Conservation (phyloP, 345 rosid species). For the Punica granatum region DNA sequence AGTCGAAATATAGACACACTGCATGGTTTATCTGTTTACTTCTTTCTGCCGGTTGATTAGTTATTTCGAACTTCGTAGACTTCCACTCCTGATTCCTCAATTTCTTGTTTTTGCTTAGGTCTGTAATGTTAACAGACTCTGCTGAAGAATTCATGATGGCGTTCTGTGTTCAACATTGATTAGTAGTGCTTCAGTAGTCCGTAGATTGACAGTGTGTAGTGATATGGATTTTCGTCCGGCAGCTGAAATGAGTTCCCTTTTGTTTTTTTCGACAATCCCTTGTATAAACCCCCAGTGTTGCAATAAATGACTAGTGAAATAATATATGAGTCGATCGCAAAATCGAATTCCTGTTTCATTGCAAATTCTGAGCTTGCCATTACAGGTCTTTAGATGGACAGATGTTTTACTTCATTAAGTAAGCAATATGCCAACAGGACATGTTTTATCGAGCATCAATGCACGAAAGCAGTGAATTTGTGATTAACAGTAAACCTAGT, state of each 20-base stretch:
- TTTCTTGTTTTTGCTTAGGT: background rate
- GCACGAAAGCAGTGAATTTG: background rate
- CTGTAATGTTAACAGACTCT: background rate
- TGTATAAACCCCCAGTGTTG: too few species aligned
- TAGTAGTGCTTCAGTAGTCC: background rate
- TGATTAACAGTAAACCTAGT: background rate
- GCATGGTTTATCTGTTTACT: background rate
- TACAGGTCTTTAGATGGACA: too few species aligned
- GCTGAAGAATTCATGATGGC: background rate
- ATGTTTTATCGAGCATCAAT: too few species aligned
- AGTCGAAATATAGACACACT: background rate
- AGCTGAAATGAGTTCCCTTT: too few species aligned
- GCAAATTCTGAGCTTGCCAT: too few species aligned
- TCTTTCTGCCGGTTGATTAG: background rate
- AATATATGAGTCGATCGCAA: too few species aligned
- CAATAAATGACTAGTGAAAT: too few species aligned
- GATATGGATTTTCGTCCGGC: too few species aligned
- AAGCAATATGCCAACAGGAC: too few species aligned
- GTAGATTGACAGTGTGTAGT: background rate
- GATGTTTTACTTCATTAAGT: too few species aligned
- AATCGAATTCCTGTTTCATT: too few species aligned
- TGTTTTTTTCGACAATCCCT: too few species aligned
- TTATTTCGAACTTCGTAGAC: background rate
- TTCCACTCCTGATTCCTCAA: background rate
- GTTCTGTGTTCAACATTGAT: background rate